A percentile compares a stretch with the other conserved stretches of the same genome.
These are phyloP conservation scores for Calonectria honghensis DNA, from an alignment of 2,329 filamentous ascomycete genomes.

Conservation along the genomic window DNA sequence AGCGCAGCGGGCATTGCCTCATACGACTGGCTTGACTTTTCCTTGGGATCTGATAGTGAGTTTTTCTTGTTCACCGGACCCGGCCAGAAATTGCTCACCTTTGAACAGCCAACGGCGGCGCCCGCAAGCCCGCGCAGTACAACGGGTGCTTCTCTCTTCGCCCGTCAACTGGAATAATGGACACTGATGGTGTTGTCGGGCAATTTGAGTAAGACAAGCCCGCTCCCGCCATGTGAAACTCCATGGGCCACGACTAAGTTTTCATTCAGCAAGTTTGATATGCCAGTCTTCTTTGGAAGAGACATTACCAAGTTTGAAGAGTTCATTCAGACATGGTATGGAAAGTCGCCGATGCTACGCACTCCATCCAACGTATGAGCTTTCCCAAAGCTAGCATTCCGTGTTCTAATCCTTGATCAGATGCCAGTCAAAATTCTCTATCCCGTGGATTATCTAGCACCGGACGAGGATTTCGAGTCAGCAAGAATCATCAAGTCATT, in stretches of 20 bases:
- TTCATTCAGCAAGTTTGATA: neutral
- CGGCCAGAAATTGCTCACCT: neutral
- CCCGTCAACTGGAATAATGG: conserved; percentile 5
- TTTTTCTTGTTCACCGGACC: neutral
- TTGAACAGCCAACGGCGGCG: neutral
- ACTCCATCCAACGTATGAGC: neutral
- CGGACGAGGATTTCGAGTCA: neutral
- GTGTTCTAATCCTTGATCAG: neutral
- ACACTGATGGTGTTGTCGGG: neutral
- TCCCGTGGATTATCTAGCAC: neutral
- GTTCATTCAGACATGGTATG: neutral
- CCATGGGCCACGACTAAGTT: too few species aligned
- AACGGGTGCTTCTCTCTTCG: conserved; percentile 1
- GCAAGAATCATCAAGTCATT: neutral
- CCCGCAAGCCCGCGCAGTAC: conserved; percentile 7
- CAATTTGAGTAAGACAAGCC: neutral
- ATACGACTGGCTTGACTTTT: conserved; percentile 11
- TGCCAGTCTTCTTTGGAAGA: conserved; percentile 1
- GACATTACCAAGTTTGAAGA: neutral
- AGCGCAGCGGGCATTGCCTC: conserved; percentile 1
- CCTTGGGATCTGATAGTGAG: neutral
- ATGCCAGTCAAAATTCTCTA: neutral
- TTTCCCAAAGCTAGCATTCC: too few species aligned
- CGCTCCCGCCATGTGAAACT: too few species aligned
- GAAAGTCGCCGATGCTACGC: neutral